These are phyloP conservation scores for Ceratocystis variospora DNA, from an alignment of 2,329 filamentous ascomycete species.

Conservation along the genomic window DNA sequence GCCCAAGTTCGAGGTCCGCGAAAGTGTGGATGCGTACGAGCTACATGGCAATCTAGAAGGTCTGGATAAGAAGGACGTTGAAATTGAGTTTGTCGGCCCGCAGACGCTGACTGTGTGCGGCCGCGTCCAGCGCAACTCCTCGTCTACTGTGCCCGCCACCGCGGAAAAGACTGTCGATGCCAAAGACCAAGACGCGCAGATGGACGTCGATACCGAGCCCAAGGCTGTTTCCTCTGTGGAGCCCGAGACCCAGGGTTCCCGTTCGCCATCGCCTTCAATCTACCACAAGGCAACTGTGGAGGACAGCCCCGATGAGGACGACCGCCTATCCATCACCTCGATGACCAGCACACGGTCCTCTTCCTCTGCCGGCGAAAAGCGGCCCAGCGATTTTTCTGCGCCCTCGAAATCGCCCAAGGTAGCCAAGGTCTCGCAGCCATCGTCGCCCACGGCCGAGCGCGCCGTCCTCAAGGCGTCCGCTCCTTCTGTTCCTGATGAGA, in stretches of 20 bases:
- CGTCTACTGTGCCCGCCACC: not conserved
- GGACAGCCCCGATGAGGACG: constrained; percentile 35
- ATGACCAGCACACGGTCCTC: constrained; percentile 6
- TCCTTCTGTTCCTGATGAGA: not conserved
- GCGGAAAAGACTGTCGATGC: not conserved
- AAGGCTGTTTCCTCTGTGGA: constrained; percentile 24
- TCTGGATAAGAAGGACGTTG: constrained; percentile 50
- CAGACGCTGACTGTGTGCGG: constrained; percentile 52
- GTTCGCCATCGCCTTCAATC: constrained; percentile 20
- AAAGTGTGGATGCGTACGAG: constrained; percentile 48
- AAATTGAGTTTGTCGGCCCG: constrained; percentile 54
- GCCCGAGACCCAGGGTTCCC: constrained; percentile 25
- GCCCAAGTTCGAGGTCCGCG: constrained; percentile 47
- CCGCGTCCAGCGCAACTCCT: constrained; percentile 2
- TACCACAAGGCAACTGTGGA: constrained; percentile 50
- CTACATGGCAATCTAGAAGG: constrained; percentile 59
- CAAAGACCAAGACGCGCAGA: not conserved
- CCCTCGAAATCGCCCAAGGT: not conserved
- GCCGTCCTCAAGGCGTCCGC: constrained; percentile 15
- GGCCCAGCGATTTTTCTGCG: not conserved
- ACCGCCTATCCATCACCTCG: constrained; percentile 5
- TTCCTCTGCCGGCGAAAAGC: constrained; percentile 19
- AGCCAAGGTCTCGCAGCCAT: not conserved
- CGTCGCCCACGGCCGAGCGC: not conserved
- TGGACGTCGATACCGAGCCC: not conserved